Evolutionary conservation across 176 grass and related monocot species (phyloP), one percentile per base, ranked within the genome.

Genomic region (Zoysia japonica): DNA sequence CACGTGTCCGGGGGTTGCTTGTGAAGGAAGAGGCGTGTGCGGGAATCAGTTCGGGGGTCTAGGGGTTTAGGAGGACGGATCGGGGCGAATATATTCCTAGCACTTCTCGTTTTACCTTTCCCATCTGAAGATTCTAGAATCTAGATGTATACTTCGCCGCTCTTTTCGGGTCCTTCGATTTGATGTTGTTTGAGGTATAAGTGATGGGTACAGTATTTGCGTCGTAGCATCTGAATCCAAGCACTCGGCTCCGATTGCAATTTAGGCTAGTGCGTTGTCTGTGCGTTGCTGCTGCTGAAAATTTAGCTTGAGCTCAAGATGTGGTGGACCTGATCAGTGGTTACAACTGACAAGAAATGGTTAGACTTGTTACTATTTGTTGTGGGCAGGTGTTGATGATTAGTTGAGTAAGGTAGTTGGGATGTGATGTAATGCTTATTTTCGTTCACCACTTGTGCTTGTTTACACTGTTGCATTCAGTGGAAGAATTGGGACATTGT

Each of bases 81-180:
- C 48, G n/a, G 1, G 2, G 70, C 4, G 62, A 52, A 74, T 63
- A 63, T 10, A 84, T 88, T 79, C 67, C 66, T 76, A 72, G 3
- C 67, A 6, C 12, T 82, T 68, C 10, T 12, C 28, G 2, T 57
- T 19, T 39, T 15, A 40, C 61, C 9, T 67, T 20, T n/a, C 13
- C 46, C 12, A 50, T 16, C 43, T 61, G 9, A 28, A 83, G 16
- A 82, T 67, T 83, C 47, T 0, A 39, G 28, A 28, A 4, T 45
- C 51, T 15, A 53, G 50, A 61, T 65, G 74, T 37, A 40, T 55
- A 11, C 37, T 44, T 47, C 28, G n/a, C 38, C 45, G 11, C 43
- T 16, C 40, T 45, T 45, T 48, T 67, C 28, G 6, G 9, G 3
- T 44, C n/a, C 61, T 2, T 56, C 53, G 65, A 2, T 44, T 6